Evolutionary conservation across 2,329 filamentous ascomycete genomes (phyloP), one percentile per base, ranked within the genome.

Genomic region (Botrytis elliptica): DNA sequence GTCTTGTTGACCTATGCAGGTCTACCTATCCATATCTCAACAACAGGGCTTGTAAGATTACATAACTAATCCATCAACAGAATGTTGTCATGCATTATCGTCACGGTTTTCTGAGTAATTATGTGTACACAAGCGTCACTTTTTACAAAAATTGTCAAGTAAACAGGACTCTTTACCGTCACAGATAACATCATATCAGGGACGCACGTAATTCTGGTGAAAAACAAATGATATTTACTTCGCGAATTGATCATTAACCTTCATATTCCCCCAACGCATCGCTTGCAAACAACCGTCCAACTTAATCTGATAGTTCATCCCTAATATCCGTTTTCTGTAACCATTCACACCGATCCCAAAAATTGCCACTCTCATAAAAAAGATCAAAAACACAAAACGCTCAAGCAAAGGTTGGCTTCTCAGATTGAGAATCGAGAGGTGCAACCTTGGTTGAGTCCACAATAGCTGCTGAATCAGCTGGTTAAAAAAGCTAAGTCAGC

Each of bases 381-480:
- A 73, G 7, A 74, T 55, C 40, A 74, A 71, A 44, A 40, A 4
- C 44, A 29, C 69, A 72, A 55, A 72, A 46, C 38, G 60, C 64
- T 76, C 64, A 77, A 72, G 75, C 77, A 76, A 75, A 77, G 52
- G 75, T 74, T 40, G 65, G 66, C 74, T 80, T 80, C 68, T 80
- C 76, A 63, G 62, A 64, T n/a, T 59, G 57, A 42, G 78, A 73
- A 65, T 80, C 77, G 65, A 78, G 74, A 75, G 79, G 79, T 69
- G 76, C 77, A 74, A 79, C 75, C 72, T 77, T 79, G 33, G 79
- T 73, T 67, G 76, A 76, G 63, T 78, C 79, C 70, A 80, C 74
- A 69, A 77, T 69, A 57, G 52, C 72, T 72, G 73, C 74, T 72
- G 78, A 67, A 74, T 75, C 62, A 75, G 77, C 73, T 76, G 73